Evolutionary conservation across 1,284 basidiomycete species (phyloP).

Genomic region (Mycena sp.): DNA sequence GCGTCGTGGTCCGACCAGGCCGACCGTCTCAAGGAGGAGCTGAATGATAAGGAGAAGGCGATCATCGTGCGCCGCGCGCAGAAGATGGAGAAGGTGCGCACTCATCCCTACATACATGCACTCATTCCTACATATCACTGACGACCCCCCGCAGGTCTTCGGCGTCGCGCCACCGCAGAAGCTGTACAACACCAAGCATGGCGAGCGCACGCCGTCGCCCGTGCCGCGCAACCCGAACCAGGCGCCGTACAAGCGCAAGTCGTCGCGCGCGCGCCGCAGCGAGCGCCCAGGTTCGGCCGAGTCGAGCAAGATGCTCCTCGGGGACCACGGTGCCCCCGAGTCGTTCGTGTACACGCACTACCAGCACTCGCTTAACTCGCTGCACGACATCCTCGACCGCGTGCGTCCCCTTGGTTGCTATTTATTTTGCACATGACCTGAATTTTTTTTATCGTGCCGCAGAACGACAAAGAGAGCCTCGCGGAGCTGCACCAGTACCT

Average conservation of each 20-base stretch:
- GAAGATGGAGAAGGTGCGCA: slow-evolving; percentile 84
- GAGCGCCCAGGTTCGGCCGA: slow-evolving; percentile 32
- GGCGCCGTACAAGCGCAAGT: slow-evolving; percentile 58
- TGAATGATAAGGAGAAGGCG: slow-evolving; percentile 76
- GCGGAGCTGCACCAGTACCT: slow-evolving; percentile 78
- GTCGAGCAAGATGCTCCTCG: too few relatives aligned
- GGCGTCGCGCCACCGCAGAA: slow-evolving; percentile 80
- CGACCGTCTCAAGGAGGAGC: slow-evolving; percentile 72
- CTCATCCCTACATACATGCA: not conserved
- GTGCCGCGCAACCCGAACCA: slow-evolving; percentile 56
- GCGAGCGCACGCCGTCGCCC: slow-evolving; percentile 19
- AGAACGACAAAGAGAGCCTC: slow-evolving; percentile 80
- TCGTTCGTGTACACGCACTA: slow-evolving; percentile 77
- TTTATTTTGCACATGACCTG: slow-evolving; percentile 12
- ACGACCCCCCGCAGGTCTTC: slow-evolving; percentile 65
- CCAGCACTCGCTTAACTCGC: slow-evolving; percentile 78
- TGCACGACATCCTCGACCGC: slow-evolving; percentile 78
- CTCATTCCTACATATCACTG: slow-evolving; percentile 13
- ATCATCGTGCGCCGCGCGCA: slow-evolving; percentile 79
- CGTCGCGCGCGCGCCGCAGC: slow-evolving; percentile 16
- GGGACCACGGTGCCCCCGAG: slow-evolving; percentile 1
- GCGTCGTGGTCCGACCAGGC: slow-evolving; percentile 59
- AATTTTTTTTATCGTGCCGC: too few relatives aligned
- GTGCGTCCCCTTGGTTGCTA: slow-evolving; percentile 51
- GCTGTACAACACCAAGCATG: slow-evolving; percentile 69